Evolutionary conservation across 2,329 filamentous ascomycete genomes (phyloP).

Genomic region (Chaetomiaceae sp.): DNA sequence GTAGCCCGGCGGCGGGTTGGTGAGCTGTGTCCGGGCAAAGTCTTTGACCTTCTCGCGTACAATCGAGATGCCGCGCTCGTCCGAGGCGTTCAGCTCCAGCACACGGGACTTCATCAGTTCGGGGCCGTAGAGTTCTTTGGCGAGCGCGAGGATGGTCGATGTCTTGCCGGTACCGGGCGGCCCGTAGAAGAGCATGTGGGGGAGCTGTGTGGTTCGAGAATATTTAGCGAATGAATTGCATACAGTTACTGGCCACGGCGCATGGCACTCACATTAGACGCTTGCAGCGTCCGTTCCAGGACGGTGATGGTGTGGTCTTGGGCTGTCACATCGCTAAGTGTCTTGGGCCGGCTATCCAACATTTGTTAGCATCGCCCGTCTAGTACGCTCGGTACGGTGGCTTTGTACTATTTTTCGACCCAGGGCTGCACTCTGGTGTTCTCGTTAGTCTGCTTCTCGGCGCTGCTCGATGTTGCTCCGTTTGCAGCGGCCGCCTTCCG

Average conservation of each 20-base stretch:
- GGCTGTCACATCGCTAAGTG: conserved; percentile 87
- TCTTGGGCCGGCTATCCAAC: conserved; percentile 76
- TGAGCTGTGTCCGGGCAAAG: conserved; percentile 92
- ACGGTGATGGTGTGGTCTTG: conserved; percentile 97
- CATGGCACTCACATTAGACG: conserved; percentile 67
- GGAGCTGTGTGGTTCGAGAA: conserved; percentile 52
- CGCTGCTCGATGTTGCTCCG: conserved; percentile 59
- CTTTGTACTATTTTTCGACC: conserved; percentile 93
- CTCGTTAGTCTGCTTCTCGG: conserved; percentile 58
- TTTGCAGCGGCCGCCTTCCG: conserved; percentile 71
- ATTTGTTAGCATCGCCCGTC: conserved; percentile 29
- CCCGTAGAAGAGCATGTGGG: conserved; percentile 99
- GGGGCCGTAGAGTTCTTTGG: conserved; percentile 95
- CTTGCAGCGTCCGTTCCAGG: conserved; percentile 86
- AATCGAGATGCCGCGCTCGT: conserved; percentile 95
- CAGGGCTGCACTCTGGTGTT: conserved; percentile 74
- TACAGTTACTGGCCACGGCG: not conserved
- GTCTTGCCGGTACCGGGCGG: conserved; percentile 98
- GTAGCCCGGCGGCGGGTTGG: conserved; percentile 69
- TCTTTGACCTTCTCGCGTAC: conserved; percentile 98
- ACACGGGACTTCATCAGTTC: conserved; percentile 89
- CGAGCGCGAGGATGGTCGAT: conserved; percentile 91
- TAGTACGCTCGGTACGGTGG: not conserved
- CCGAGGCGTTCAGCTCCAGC: conserved; percentile 98
- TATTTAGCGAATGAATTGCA: conserved; percentile 4